A percentile compares a stretch with the other conserved stretches of the same genome.
Conservation (phyloP, 495 filamentous ascomycete species). For the Saxophila tyrrhenica region DNA sequence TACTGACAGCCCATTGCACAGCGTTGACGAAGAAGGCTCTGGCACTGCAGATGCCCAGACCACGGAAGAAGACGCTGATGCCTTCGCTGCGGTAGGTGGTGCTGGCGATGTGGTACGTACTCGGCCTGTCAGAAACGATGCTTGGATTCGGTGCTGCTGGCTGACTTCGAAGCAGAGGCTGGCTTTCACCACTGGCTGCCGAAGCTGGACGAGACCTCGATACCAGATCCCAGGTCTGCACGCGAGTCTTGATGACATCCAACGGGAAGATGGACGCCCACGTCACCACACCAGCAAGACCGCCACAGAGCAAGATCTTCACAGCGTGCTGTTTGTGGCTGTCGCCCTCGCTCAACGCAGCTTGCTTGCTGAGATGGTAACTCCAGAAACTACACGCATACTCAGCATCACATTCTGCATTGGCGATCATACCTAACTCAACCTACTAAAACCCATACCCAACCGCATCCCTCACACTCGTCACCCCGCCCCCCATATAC, state of each 20-base stretch:
- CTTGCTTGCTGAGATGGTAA: slow-evolving; percentile 60
- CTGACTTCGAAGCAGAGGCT: slow-evolving; percentile 19
- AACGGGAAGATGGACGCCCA: slow-evolving; percentile 83
- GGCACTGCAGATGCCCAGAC: slow-evolving; percentile 64
- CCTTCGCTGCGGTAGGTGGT: slow-evolving; percentile 56
- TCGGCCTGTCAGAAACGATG: slow-evolving; percentile 26
- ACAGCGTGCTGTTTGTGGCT: slow-evolving; percentile 39
- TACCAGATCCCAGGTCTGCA: slow-evolving; percentile 51
- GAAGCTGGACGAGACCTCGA: too few relatives aligned
- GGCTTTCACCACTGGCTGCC: slow-evolving; percentile 4
- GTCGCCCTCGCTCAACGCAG: slow-evolving; percentile 32
- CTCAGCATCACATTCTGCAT: neutral
- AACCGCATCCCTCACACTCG: slow-evolving; percentile 67
- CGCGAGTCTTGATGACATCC: slow-evolving; percentile 78
- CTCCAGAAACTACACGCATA: slow-evolving; percentile 55
- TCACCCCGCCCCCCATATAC: slow-evolving; percentile 68
- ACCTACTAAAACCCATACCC: slow-evolving; percentile 84
- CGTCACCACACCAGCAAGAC: slow-evolving; percentile 69
- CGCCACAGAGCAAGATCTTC: slow-evolving; percentile 67
- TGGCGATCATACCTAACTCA: slow-evolving; percentile 6
- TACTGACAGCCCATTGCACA: slow-evolving; percentile 59
- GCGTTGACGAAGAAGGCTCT: slow-evolving; percentile 81
- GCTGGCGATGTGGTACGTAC: slow-evolving; percentile 50
- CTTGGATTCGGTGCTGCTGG: slow-evolving; percentile 11
- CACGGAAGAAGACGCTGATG: slow-evolving; percentile 58